Evolutionary conservation across 2,329 filamentous ascomycete species (phyloP).

Genomic region (Mollisia scopiformis): DNA sequence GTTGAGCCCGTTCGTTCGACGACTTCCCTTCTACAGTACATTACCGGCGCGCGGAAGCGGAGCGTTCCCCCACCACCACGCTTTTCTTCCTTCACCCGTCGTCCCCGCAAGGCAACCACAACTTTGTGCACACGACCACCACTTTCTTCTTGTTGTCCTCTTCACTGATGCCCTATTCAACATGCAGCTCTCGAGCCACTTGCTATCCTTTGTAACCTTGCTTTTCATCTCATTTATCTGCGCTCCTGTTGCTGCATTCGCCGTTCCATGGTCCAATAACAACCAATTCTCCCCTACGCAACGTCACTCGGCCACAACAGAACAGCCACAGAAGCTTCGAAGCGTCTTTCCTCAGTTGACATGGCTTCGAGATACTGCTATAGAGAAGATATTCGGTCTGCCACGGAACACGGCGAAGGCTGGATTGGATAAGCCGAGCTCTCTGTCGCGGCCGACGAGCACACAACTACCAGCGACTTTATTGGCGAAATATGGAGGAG

Average conservation of each 20-base stretch:
- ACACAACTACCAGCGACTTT: slow-evolving; percentile 38
- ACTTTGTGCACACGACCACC: slow-evolving; percentile 7
- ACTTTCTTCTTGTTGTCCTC: slow-evolving; percentile 71
- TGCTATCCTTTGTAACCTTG: slow-evolving; percentile 11
- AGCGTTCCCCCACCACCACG: neutral
- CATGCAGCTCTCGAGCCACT: slow-evolving; percentile 70
- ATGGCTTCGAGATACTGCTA: slow-evolving; percentile 52
- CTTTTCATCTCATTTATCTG: slow-evolving; percentile 16
- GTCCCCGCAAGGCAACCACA: neutral
- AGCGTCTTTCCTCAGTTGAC: slow-evolving; percentile 51
- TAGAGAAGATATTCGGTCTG: slow-evolving; percentile 54
- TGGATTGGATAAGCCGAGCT: slow-evolving; percentile 16
- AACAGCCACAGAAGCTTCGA: slow-evolving; percentile 5
- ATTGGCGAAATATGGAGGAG: slow-evolving; percentile 65
- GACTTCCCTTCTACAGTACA: neutral
- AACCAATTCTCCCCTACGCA: slow-evolving; percentile 16
- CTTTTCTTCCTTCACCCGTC: neutral
- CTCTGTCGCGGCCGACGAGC: slow-evolving; percentile 24
- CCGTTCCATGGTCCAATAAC: slow-evolving; percentile 25
- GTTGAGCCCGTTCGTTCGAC: neutral
- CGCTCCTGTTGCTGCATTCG: slow-evolving; percentile 18
- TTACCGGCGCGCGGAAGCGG: neutral
- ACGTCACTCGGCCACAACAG: slow-evolving; percentile 12
- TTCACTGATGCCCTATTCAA: slow-evolving; percentile 95
- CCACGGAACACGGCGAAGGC: slow-evolving; percentile 29